These are phyloP conservation scores for Fraxinus greggii DNA, from an alignment of 305 asterid species.

Conservation along the genomic window DNA sequence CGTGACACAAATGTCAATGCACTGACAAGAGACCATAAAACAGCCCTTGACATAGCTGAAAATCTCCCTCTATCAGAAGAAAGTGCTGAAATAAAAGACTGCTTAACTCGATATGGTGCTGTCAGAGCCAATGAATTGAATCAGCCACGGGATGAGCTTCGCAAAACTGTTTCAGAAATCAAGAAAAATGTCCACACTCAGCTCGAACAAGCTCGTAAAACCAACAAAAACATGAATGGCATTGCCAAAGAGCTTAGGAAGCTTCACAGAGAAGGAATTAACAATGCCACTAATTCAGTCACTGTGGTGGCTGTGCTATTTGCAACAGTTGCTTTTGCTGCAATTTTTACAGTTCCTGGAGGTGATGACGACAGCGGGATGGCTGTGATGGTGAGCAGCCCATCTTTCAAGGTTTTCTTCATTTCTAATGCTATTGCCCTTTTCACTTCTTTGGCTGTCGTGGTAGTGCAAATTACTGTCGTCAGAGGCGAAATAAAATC, in stretches of 20 bases:
- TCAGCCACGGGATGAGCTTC: conserved; percentile 85
- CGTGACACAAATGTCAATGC: conserved; percentile 85
- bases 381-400: conserved; percentile 56
- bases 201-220: conserved; percentile 81
- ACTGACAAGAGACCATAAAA: conserved; percentile 70
- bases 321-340: conserved; percentile 88
- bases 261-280: conserved; percentile 84
- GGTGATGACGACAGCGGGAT: conserved; percentile 56
- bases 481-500: conserved; percentile 80
- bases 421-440: conserved; percentile 78
- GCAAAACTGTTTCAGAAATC: conserved; percentile 73
- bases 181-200: conserved; percentile 76
- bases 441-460: conserved; percentile 80
- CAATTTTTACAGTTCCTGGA: conserved; percentile 80
- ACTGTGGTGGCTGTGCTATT: conserved; percentile 84
- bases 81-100: conserved; percentile 60
- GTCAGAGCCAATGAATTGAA: conserved; percentile 75
- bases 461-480: conserved; percentile 77
- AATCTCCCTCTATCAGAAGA: conserved; percentile 79
- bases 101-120: conserved; percentile 62
- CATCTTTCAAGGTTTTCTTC: conserved; percentile 75
- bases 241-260: conserved; percentile 89
- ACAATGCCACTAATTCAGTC: conserved; percentile 87
- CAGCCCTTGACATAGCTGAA: conserved; percentile 86
- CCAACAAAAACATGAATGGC: conserved; percentile 71